These are phyloP conservation scores for Boletus tylopilopsis DNA, from an alignment of 768 basidiomycete genomes.

Conservation along the genomic window DNA sequence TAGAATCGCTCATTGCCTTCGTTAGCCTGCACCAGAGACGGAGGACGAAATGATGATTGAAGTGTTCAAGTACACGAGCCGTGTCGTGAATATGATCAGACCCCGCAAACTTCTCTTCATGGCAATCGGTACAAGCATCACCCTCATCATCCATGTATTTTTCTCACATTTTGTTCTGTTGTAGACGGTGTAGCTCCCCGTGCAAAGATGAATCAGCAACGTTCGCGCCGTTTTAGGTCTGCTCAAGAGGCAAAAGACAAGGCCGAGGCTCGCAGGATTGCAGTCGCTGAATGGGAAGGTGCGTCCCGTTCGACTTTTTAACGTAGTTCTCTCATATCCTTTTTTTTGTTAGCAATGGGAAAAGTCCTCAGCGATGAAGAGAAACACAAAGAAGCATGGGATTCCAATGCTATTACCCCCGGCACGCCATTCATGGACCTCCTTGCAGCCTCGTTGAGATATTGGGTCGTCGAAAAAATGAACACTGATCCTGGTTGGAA, in stretches of 20 bases:
- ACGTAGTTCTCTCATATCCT: neutral
- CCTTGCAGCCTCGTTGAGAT: slow-evolving; percentile 81
- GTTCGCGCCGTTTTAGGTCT: slow-evolving; percentile 91
- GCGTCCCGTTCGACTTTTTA: slow-evolving; percentile 13
- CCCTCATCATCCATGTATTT: neutral
- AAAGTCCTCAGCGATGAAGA: slow-evolving; percentile 80
- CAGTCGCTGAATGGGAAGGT: slow-evolving; percentile 86
- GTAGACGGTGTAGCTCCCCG: slow-evolving; percentile 95
- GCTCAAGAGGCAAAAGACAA: slow-evolving; percentile 95
- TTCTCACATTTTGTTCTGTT: slow-evolving; percentile 1
- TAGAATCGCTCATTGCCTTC: neutral
- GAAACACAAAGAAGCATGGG: slow-evolving; percentile 85
- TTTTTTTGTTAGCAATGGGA: slow-evolving; percentile 74
- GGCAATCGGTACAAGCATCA: slow-evolving; percentile 77
- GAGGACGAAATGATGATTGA: slow-evolving; percentile 99
- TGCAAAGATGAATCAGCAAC: slow-evolving; percentile 99
- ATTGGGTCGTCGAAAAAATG: slow-evolving; percentile 96
- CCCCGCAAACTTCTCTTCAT: slow-evolving; percentile 95
- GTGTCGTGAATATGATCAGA: slow-evolving; percentile 95
- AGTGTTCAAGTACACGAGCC: slow-evolving; percentile 93
- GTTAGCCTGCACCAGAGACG: slow-evolving; percentile 89
- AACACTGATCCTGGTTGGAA: slow-evolving; percentile 97
- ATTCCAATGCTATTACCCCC: slow-evolving; percentile 98
- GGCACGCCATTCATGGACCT: slow-evolving; percentile 99
- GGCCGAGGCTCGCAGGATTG: slow-evolving; percentile 80